Conservation (phyloP, 2,329 filamentous ascomycete genomes). For the Fusarium lyarnte region DNA sequence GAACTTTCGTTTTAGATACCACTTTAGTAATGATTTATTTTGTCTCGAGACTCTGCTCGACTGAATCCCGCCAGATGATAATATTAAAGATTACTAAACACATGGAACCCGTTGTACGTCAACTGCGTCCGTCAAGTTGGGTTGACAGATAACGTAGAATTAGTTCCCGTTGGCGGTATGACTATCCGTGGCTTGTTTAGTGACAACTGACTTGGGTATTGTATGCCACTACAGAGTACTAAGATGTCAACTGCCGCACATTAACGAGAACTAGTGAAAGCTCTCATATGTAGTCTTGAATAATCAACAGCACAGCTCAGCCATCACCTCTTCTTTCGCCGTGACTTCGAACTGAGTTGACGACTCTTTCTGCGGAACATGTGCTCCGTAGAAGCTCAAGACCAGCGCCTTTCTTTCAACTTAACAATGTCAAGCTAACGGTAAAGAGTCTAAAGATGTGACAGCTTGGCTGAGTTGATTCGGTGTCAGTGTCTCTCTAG, state of each 20-base stretch:
- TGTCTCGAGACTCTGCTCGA: neutral
- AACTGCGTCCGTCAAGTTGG: neutral
- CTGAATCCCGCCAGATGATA: neutral
- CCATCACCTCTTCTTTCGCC: neutral
- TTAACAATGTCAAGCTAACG: neutral
- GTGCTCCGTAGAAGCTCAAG: neutral
- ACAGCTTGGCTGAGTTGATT: neutral
- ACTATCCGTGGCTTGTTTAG: neutral
- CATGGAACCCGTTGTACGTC: neutral
- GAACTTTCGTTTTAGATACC: conserved; percentile 6
- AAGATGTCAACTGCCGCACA: neutral
- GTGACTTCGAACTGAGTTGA: neutral
- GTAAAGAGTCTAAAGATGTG: neutral
- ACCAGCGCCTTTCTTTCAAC: neutral
- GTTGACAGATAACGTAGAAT: neutral
- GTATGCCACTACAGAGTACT: neutral
- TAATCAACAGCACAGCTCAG: neutral
- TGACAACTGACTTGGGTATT: neutral
- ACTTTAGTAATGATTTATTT: conserved; percentile 3
- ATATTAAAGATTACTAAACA: neutral
- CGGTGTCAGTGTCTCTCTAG: neutral
- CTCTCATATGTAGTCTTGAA: neutral
- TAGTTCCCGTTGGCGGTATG: neutral
- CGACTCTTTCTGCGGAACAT: neutral
- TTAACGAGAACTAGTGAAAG: no score